A percentile compares a stretch with the other conserved stretches of the same genome.
phyloP scores from a whole-genome alignment of 768 basidiomycete genomes.

The Cystoderma amianthinum region DNA sequence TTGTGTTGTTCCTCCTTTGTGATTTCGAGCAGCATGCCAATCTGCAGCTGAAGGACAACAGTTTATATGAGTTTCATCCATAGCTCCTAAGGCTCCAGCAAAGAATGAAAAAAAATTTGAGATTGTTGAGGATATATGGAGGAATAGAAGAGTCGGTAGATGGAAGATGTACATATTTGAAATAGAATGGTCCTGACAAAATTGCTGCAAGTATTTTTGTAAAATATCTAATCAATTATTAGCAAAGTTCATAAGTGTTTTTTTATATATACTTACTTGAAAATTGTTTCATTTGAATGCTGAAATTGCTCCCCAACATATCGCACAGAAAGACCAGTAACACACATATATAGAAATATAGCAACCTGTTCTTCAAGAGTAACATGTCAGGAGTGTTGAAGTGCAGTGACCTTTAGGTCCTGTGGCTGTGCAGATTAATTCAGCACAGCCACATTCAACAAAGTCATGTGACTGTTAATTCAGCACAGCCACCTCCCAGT shows the following conservation, averaged over 20 bases:
- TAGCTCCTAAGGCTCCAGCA: neutral
- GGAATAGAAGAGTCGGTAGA: constrained; percentile 9
- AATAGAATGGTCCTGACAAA: constrained; percentile 6
- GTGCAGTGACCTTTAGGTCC: no score
- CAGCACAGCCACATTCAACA: no score
- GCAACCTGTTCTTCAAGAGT: constrained; percentile 11
- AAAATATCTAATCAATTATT: constrained; percentile 5
- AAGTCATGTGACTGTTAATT: no score
- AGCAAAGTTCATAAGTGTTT: neutral
- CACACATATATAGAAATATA: constrained; percentile 16
- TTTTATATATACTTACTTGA: constrained; percentile 10
- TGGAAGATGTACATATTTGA: constrained; percentile 10
- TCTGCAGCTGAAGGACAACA: neutral
- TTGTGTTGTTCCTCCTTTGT: constrained; percentile 15
- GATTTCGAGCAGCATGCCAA: constrained; percentile 2
- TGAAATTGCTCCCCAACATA: constrained; percentile 20
- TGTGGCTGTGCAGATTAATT: no score
- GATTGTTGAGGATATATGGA: constrained; percentile 11
- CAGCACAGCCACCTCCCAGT: no score
- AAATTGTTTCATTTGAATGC: constrained; percentile 18
- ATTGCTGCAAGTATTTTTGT: constrained; percentile 9
- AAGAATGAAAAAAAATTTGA: constrained; percentile 20
- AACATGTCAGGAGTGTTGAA: no score
- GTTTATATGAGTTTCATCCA: neutral
- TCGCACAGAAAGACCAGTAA: constrained; percentile 10